Evolutionary conservation across 257 asterid genomes (phyloP), one percentile per base, ranked within the genome.

Genomic region (Solanum commersonii): DNA sequence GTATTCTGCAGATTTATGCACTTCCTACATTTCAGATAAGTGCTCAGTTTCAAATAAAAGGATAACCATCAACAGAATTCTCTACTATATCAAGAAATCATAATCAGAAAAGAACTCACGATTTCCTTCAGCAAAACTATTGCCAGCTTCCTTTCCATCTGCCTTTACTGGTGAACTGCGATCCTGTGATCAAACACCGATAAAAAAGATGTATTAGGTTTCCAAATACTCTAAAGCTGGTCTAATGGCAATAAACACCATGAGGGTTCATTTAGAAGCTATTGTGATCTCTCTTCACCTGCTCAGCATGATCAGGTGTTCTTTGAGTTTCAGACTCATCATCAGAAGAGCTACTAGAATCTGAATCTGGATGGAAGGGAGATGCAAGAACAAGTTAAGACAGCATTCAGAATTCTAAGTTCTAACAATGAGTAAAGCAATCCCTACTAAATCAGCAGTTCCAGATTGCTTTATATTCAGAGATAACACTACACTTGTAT

Each of bases 281-380:
- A 82, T 35, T 46, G 16, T 31, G 68, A 49, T 56, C 85, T 87
- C 92, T 93, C 93, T 90, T 88, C 74, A 68, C 82, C 85, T 79
- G 92, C 90, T 90, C 90, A 59, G 56, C 87, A 59, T 89, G 91
- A 65, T 88, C 82, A 88, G 88, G 90, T 89, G 88, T 91, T 86
- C 91, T 92, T 71, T 91, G 91, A 90, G 90, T 87, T 84, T 89
- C 94, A 79, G 93, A 92, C 71, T 93, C 96, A 85, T 92, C 87
- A 87, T 90, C 93, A 33, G 94, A 91, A 37, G 86, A 87, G 27
- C 87, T 71, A 23, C 77, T 79, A 33, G 89, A 91, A 52, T 87
- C 95, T 6, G 93, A 90, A 85, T 94, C 98, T 94, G 91, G 90
- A 89, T 31, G 46, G 87, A 76, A 60, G 27, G 67, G 59, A 40